Base-by-base conservation (phyloP, 305 asterid genomes). In the Fraxinus floribunda region DNA sequence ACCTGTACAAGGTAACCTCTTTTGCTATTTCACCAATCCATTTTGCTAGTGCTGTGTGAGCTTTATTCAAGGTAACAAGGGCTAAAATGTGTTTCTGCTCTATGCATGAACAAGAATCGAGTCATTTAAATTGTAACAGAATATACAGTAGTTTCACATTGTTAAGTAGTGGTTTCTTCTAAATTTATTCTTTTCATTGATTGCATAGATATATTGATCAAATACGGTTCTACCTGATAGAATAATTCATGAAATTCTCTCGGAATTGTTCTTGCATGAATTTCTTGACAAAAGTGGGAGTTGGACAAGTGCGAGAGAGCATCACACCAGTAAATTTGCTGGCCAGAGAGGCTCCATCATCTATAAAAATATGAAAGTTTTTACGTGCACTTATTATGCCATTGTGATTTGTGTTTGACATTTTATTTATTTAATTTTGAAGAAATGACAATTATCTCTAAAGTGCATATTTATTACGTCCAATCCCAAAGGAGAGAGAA, bases 1-100 rank as follows among this genome's bases (percentile, higher is more conserved):
- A 94, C 82, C 85, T 94, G 82, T 94, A 92, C 91, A 92, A 94
- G 98, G 99, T 94, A 89, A 85, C 68, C 60, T 78, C 81, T 75
- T n/a, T 49, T 78, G 62, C 85, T 64, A 64, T 81, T 82, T 84
- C 81, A 76, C 10, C 64, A 29, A 34, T 78, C 11, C 79, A 66
- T 78, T 46, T 60, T 83, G 38, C 71, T 29, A 78, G 80, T 62
- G 73, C 35, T 76, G 16, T 29, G 36, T 6, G n/a, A 35, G 46
- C 38, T 39, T 4, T 30, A 30, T 70, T 70, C 7, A 70, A 70
- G 39, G 8, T 70, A 30, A 70, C 8, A 15, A 30, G 20, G 10
- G 77, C 62, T 74, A 70, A 74, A 13, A 70, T 29, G 38, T 70
- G 41, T 29, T 30, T 75, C 62, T 80, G 9, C 30, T 75, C 30